Percentiles rank a stretch among this genome's conserved stretches.
Evolutionary conservation across 2,329 filamentous ascomycete species (phyloP).

Genomic region (Emmonsia crescens): DNA sequence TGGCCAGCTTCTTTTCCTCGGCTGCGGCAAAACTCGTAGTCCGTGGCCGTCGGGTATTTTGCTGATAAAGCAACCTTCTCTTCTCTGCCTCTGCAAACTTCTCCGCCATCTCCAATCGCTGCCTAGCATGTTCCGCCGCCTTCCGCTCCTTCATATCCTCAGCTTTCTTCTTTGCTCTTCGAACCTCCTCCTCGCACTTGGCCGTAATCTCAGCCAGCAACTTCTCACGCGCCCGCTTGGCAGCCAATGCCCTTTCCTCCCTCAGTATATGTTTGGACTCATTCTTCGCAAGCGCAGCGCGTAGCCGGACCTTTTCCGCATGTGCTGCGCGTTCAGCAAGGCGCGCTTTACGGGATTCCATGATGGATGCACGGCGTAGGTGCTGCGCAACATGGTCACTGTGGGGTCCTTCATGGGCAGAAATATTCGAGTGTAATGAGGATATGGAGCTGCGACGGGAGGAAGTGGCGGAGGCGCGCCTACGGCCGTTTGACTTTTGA

Average conservation of each 20-base stretch:
- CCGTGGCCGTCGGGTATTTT: constrained; percentile 39
- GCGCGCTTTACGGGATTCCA: constrained; percentile 53
- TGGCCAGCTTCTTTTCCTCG: constrained; percentile 33
- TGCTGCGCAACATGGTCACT: constrained; percentile 54
- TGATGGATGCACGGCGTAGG: constrained; percentile 53
- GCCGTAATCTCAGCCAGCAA: constrained; percentile 54
- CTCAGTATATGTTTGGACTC: constrained; percentile 45
- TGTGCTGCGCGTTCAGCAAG: constrained; percentile 55
- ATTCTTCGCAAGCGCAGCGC: constrained; percentile 52
- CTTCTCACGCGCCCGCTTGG: constrained; percentile 52
- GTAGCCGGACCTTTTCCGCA: constrained; percentile 54
- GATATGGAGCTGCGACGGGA: constrained; percentile 56
- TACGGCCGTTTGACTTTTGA: constrained; percentile 40
- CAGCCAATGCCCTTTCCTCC: constrained; percentile 53
- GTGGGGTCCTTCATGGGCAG: constrained; percentile 39
- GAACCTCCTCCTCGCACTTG: constrained; percentile 55
- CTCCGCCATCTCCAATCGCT: constrained; percentile 53
- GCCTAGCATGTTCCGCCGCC: constrained; percentile 49
- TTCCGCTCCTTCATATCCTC: constrained; percentile 56
- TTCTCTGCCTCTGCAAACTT: constrained; percentile 54
- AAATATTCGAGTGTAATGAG: constrained; percentile 47
- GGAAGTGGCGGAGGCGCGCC: constrained; percentile 51
- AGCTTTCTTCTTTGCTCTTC: constrained; percentile 54
- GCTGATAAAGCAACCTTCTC: constrained; percentile 40
- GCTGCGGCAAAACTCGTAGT: constrained; percentile 40